Conservation (phyloP, 1,284 basidiomycete genomes). For the Somion occarium region DNA sequence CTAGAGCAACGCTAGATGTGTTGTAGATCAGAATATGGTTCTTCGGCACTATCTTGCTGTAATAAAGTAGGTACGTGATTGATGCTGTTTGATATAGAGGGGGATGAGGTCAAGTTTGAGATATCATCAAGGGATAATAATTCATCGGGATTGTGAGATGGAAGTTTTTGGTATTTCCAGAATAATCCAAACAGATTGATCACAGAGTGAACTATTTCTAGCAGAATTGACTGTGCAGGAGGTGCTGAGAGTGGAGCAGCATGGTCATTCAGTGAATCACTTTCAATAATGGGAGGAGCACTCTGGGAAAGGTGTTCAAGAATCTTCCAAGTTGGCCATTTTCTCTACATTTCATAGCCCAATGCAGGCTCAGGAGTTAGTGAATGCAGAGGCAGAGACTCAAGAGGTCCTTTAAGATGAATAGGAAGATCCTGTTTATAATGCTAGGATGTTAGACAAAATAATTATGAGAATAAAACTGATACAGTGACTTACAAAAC, state of each 20-base stretch:
- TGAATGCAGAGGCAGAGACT: too few relatives aligned
- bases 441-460: too few relatives aligned
- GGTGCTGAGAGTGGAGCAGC: background rate
- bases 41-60: background rate
- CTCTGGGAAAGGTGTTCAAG: background rate
- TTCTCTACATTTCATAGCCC: too few relatives aligned
- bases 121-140: background rate
- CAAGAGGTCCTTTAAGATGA: too few relatives aligned
- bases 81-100: background rate
- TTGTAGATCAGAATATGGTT: background rate
- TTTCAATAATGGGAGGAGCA: background rate
- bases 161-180: background rate
- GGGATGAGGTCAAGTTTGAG: background rate
- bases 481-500: too few relatives aligned
- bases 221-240: background rate
- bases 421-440: too few relatives aligned
- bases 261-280: background rate
- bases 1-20: slow-evolving; percentile 9
- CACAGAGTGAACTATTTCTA: background rate
- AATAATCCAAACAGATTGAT: slow-evolving; percentile 1
- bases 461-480: too few relatives aligned
- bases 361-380: too few relatives aligned
- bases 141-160: background rate
- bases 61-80: background rate
- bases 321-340: slow-evolving; percentile 1